Conservation (phyloP, 2,329 filamentous ascomycete genomes). For the Eutypella sp. region DNA sequence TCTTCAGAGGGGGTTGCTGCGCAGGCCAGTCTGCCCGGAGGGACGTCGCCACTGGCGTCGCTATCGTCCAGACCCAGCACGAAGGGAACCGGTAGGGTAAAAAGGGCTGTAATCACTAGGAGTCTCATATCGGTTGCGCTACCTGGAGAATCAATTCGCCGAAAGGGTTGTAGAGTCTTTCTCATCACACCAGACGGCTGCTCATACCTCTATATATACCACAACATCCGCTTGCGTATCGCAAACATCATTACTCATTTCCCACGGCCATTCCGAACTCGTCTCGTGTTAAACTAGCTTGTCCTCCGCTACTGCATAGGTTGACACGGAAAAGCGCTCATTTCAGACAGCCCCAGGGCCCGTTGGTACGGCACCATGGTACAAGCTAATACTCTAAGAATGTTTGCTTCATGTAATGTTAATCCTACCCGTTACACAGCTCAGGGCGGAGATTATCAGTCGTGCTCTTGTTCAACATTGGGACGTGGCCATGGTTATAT, state of each 20-base stretch:
- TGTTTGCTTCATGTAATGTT: too few relatives aligned
- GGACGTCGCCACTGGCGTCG: too few relatives aligned
- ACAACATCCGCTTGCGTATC: not conserved
- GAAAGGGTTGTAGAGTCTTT: not conserved
- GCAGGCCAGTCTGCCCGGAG: not conserved
- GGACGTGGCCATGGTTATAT: too few relatives aligned
- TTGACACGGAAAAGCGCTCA: too few relatives aligned
- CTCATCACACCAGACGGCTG: not conserved
- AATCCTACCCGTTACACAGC: too few relatives aligned
- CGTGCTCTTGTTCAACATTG: too few relatives aligned
- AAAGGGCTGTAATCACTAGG: not conserved
- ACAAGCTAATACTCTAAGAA: too few relatives aligned
- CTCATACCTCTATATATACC: not conserved
- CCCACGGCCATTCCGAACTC: not conserved
- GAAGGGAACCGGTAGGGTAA: not conserved
- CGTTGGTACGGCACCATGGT: too few relatives aligned
- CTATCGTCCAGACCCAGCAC: not conserved
- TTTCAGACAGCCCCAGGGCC: too few relatives aligned
- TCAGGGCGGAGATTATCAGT: too few relatives aligned
- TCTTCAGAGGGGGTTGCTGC: not conserved
- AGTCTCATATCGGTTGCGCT: not conserved
- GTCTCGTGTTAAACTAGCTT: not conserved
- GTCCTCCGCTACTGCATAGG: too few relatives aligned
- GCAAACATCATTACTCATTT: not conserved
- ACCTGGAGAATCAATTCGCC: not conserved